phyloP scores from a whole-genome alignment of 352 stramenopile genomes.

The Pythium oligandrum region DNA sequence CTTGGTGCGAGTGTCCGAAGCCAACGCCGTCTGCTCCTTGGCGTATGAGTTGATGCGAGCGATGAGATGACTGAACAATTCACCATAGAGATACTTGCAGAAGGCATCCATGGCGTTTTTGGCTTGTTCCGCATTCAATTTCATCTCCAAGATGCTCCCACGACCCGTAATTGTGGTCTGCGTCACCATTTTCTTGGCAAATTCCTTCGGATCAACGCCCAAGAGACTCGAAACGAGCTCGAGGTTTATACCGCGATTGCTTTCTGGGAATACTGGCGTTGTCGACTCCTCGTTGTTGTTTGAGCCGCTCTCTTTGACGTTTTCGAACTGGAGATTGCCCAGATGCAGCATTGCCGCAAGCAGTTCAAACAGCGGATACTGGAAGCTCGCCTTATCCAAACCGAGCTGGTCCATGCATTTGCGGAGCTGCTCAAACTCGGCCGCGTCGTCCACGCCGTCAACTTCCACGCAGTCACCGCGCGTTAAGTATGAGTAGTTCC shows the following conservation, averaged over 20 bases:
- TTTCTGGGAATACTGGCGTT: conserved; percentile 46
- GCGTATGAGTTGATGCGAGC: conserved; percentile 68
- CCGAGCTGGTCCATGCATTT: conserved; percentile 60
- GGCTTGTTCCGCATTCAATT: conserved; percentile 63
- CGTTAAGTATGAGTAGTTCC: conserved; percentile 73
- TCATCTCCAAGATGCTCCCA: conserved; percentile 70
- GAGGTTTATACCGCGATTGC: conserved; percentile 42
- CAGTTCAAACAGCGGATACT: conserved; percentile 66
- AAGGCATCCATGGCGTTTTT: conserved; percentile 83
- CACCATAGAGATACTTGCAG: conserved; percentile 81
- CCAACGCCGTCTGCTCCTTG: conserved; percentile 40
- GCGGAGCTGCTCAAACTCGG: conserved; percentile 67
- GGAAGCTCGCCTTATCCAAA: conserved; percentile 58
- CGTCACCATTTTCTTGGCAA: conserved; percentile 78
- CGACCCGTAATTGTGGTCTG: conserved; percentile 77
- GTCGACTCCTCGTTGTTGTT: conserved; percentile 33
- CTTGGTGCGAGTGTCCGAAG: not conserved
- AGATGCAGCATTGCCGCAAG: conserved; percentile 68
- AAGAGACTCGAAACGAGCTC: conserved; percentile 55
- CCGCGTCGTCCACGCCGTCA: conserved; percentile 63
- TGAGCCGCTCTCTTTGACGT: not conserved
- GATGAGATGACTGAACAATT: conserved; percentile 77
- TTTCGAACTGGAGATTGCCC: conserved; percentile 62
- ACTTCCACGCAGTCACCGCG: conserved; percentile 73
- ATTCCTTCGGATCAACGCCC: conserved; percentile 46